These are phyloP conservation scores for Metarhizium robertsii DNA, from an alignment of 2,329 filamentous ascomycete species.

Conservation along the genomic window DNA sequence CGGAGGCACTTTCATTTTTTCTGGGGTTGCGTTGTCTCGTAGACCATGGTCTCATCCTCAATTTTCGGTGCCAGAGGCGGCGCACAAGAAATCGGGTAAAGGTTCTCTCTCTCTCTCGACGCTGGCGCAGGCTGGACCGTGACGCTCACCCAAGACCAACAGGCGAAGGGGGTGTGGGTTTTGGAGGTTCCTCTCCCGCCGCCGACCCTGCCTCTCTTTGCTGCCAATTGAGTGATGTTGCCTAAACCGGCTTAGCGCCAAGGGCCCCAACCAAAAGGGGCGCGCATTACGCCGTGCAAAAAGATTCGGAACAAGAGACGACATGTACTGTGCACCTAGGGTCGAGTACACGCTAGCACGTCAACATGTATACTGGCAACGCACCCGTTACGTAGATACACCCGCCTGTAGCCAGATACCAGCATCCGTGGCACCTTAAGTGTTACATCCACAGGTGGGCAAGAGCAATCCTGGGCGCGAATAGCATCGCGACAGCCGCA, in stretches of 20 bases:
- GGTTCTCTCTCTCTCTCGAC: conserved; percentile 16
- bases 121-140: conserved; percentile 14
- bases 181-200: conserved; percentile 6
- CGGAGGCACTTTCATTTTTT: conserved; percentile 19
- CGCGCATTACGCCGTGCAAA: not conserved
- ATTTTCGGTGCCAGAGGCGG: conserved; percentile 30
- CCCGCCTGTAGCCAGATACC: not conserved
- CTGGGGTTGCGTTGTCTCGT: conserved; percentile 25
- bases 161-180: conserved; percentile 10
- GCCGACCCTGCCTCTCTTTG: not conserved
- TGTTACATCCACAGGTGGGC: not conserved
- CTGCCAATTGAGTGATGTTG: not conserved
- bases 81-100: conserved; percentile 27
- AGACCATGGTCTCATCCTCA: conserved; percentile 30
- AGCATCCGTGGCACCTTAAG: not conserved
- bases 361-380: not conserved
- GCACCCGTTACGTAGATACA: not conserved
- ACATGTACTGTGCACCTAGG: not conserved
- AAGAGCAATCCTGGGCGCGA: conserved; percentile 3
- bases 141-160: conserved; percentile 14
- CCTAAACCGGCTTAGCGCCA: not conserved
- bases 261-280: not conserved
- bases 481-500: conserved; percentile 4
- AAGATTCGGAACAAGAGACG: not conserved
- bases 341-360: not conserved